Evolutionary conservation across 306 rosid genomes (phyloP), one percentile per base, ranked within the genome.

Genomic region (Astragalus glycyphyllos): DNA sequence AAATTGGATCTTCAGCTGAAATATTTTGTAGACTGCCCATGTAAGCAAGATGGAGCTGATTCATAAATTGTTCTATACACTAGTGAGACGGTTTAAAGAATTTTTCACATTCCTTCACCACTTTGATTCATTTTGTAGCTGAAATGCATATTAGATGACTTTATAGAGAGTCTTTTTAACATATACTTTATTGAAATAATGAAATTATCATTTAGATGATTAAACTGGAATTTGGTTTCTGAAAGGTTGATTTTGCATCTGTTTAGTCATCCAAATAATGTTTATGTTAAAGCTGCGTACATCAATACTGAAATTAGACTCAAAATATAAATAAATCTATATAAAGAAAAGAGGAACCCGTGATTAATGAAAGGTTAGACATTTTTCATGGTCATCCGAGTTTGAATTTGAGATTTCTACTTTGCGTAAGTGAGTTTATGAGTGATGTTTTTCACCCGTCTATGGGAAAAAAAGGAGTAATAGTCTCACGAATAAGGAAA

Each of bases 1-100:
- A 81, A 88, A 84, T 54, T 93, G 97, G 97, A 77, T 11, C 16
- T 11, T 46, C 47, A 45, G 46, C 65, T 82, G 76, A 84, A 82
- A 31, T 42, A 35, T 68, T 66, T 2, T 14, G 51, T 10, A 38
- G 4, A 29, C 0, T 23, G 64, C 59, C 15, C 6, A 5, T 47
- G 7, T 50, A 51, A 20, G 64, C 65, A 15, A 26, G 55, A 48
- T 55, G 58, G 55, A 72, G 41, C 16, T 48, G 48, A 58, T 61
- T 62, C 32, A 49, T 56, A 34, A 55, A 35, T 29, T 73, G 41
- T 70, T 65, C 14, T 14, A 17, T 68, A 44, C 16, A 58, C 38
- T 48, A 12, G 41, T 50, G 76, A 58, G 58, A 69, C 37, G 46
- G 55, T 34, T 46, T 15, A 65, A 35, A 69, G 31, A 46, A 45